These are phyloP conservation scores for Dichomitus squalens DNA, from an alignment of 1,284 basidiomycete genomes.

Conservation along the genomic window DNA sequence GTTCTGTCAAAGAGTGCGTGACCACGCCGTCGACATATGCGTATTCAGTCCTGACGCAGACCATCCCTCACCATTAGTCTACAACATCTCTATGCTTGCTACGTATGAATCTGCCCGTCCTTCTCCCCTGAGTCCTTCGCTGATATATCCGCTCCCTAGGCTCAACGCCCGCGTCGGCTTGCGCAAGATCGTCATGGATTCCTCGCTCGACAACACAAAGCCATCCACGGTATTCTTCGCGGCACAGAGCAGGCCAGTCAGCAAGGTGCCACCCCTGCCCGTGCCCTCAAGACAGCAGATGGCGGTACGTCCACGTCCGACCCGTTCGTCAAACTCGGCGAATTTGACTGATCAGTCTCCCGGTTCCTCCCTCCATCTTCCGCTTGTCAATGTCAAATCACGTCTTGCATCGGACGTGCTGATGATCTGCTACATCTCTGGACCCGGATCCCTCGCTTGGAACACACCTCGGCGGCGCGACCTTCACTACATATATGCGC, in stretches of 20 bases:
- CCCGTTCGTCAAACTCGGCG: neutral
- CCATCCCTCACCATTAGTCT: constrained; percentile 15
- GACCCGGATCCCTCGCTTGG: neutral
- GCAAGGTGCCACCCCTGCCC: neutral
- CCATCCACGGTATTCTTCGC: constrained; percentile 7
- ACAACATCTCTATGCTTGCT: constrained; percentile 22
- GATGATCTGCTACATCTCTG: neutral
- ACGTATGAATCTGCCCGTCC: constrained; percentile 7
- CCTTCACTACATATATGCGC: neutral
- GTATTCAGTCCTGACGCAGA: neutral
- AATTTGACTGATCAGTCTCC: neutral
- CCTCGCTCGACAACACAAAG: neutral
- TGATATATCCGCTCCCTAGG: neutral
- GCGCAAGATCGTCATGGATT: constrained; percentile 12
- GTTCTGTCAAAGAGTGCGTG: constrained; percentile 13
- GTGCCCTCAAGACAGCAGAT: neutral
- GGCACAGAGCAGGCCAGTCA: neutral
- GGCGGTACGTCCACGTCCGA: constrained; percentile 3
- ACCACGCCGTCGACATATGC: neutral
- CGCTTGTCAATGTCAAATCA: neutral
- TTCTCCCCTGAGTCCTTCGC: neutral
- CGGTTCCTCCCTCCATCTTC: neutral
- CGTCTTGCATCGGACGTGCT: too few species aligned
- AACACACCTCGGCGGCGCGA: neutral
- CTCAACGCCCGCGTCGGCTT: constrained; percentile 18